Evolutionary conservation across 2,329 filamentous ascomycete genomes (phyloP).

Genomic region (Aspergillus floridensis): DNA sequence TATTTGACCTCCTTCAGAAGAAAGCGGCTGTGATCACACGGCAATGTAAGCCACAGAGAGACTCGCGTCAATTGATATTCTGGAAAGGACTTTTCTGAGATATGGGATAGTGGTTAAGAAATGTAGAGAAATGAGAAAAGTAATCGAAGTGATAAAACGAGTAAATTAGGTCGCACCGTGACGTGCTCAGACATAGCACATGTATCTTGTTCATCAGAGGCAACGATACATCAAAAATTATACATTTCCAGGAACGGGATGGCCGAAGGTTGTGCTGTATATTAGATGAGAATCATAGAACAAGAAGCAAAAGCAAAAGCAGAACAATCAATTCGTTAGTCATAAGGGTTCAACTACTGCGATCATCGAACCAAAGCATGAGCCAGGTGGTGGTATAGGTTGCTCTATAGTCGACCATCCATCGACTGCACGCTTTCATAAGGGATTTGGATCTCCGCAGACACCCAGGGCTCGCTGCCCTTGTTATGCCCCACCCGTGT

Average conservation of each 20-base stretch:
- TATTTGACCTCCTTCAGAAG: not conserved
- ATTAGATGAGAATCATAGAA: slow-evolving; percentile 9
- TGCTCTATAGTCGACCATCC: slow-evolving; percentile 18
- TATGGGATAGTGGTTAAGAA: not conserved
- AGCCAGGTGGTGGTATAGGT: not conserved
- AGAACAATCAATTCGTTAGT: slow-evolving; percentile 16
- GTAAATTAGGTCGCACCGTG: not conserved
- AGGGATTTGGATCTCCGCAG: slow-evolving; percentile 22
- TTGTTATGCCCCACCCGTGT: slow-evolving; percentile 57
- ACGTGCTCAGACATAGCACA: not conserved
- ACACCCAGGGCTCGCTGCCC: slow-evolving; percentile 33
- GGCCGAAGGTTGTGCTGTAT: not conserved
- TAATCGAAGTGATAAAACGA: not conserved
- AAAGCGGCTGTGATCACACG: not conserved
- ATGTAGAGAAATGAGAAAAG: slow-evolving; percentile 1
- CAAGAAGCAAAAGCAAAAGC: slow-evolving; percentile 5
- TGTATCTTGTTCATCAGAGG: slow-evolving; percentile 3
- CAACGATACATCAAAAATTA: not conserved
- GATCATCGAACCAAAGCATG: not conserved
- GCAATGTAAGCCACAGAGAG: not conserved
- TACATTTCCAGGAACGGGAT: not conserved
- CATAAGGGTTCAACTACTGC: slow-evolving; percentile 6
- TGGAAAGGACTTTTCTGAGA: slow-evolving; percentile 13
- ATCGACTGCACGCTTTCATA: slow-evolving; percentile 27
- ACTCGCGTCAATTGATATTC: not conserved